Percentiles rank a stretch among this genome's conserved stretches.
Conservation (phyloP, 192 early-diverging fungal species). For the Geranomyces variabilis region DNA sequence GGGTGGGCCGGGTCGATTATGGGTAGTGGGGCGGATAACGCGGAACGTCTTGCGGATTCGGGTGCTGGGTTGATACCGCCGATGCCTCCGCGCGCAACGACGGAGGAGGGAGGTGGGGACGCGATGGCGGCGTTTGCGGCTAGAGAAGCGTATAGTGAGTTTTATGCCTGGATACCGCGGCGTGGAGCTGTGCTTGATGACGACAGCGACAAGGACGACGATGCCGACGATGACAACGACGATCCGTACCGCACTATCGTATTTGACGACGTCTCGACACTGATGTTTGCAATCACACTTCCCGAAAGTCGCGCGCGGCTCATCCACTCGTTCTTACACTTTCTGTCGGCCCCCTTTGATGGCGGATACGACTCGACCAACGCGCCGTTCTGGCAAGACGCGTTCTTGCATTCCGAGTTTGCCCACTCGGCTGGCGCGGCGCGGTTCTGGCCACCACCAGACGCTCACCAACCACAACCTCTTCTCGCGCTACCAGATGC, state of each 20-base stretch:
- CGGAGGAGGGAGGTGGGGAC: conserved; percentile 21
- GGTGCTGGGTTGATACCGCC: too few relatives aligned
- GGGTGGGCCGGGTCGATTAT: conserved; percentile 42
- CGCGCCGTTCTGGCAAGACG: conserved; percentile 14
- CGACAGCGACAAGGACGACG: too few relatives aligned
- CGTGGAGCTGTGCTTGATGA: not conserved
- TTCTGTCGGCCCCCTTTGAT: conserved; percentile 37
- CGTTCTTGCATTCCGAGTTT: conserved; percentile 32
- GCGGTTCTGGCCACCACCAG: conserved; percentile 35
- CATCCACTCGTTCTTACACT: conserved; percentile 37
- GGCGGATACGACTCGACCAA: conserved; percentile 37
- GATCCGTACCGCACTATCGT: conserved; percentile 47
- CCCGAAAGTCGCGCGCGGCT: conserved; percentile 22
- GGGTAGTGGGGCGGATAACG: conserved; percentile 3
- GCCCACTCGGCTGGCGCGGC: conserved; percentile 10
- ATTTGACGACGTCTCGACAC: conserved; percentile 40
- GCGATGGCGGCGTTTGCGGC: conserved; percentile 31
- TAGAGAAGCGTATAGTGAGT: conserved; percentile 31
- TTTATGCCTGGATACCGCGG: conserved; percentile 35
- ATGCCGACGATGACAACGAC: conserved; percentile 20
- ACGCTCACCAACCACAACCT: not conserved
- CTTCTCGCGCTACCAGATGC: not conserved
- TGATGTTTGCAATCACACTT: conserved; percentile 39
- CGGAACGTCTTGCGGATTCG: not conserved
- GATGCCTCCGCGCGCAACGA: too few relatives aligned